phyloP scores from a whole-genome alignment of 352 stramenopile species.

The Phytopythium sindhum region DNA sequence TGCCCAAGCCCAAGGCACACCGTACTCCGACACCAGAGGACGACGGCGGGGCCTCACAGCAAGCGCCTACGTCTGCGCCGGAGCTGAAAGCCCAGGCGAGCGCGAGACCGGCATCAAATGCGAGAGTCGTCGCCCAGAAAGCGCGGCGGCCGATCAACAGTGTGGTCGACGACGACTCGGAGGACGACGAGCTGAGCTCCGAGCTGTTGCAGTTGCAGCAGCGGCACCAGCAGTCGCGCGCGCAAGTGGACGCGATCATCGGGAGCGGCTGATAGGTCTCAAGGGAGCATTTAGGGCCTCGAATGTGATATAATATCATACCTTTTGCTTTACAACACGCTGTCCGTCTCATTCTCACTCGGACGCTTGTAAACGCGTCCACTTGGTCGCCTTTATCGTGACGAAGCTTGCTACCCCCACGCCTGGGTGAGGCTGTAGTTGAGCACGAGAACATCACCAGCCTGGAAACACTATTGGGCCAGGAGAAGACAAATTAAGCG shows the following conservation, averaged over 20 bases:
- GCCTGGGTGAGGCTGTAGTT: constrained; percentile 86
- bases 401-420: constrained; percentile 46
- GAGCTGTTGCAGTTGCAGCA: constrained; percentile 71
- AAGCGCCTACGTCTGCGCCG: background rate
- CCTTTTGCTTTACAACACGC: background rate
- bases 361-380: background rate
- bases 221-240: constrained; percentile 63
- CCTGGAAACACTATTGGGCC: constrained; percentile 63
- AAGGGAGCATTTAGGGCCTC: too few relatives aligned
- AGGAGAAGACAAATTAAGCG: background rate
- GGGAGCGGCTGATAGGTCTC: constrained; percentile 15
- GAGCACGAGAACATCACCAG: constrained; percentile 73
- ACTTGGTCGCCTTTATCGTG: background rate
- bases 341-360: background rate
- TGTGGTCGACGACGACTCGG: constrained; percentile 51
- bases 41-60: background rate
- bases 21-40: constrained; percentile 24
- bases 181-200: constrained; percentile 53
- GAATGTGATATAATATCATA: constrained; percentile 1
- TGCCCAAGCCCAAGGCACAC: constrained; percentile 59
- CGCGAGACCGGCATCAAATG: constrained; percentile 18
- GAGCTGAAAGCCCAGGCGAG: constrained; percentile 3
- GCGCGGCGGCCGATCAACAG: constrained; percentile 39
- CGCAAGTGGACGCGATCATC: constrained; percentile 74
- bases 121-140: constrained; percentile 13